Base-by-base conservation (phyloP, 306 rosid genomes). In the Chamaecrista fasciculata region DNA sequence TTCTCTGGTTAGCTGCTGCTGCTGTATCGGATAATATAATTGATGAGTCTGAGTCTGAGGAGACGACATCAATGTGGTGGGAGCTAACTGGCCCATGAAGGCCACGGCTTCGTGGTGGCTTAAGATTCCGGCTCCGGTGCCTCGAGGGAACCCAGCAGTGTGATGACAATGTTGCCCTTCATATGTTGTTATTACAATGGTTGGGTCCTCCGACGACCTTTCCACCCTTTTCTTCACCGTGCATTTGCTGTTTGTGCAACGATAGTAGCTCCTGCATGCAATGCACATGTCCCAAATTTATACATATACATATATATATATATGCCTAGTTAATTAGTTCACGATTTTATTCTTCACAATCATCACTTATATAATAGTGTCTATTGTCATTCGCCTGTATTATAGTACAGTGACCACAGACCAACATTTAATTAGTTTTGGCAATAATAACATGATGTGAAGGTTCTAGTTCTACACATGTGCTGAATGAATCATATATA, bases 111-210 rank as follows among this genome's bases (percentile, higher is more conserved):
- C 83, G 1, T 78, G 94, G 1, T 79, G 94, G 42, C 63, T 72
- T 25, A 72, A 36, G 43, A 90, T 16, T 21, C 95, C 92, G 8
- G 16, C 25, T 1, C 92, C 96, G 0, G 83, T 86, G 0, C 82
- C 87, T 50, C 97, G 76, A 11, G 91, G 89, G 70, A 86, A 91
- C 33, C 95, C 89, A 64, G 83, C 85, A 1, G 89, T 87, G 12
- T 91, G 96, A 68, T 95, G 99, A 46, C 97, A 95, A 48, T 95
- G 99, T 29, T 91, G 99, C 11, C 99, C 99, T 82, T 95, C 99
- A 11, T 95, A 95, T 18, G 99, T 95, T 0, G 99, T 95, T 20
- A 95, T 89, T 36, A 95, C 99, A 23, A 76, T 74, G 0, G 88
- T 78, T 26, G 95, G 87, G 61, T 95, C 99, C 47, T 95, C 95